phyloP scores from a whole-genome alignment of 306 rosid genomes.

The Mimosa bimucronata region DNA sequence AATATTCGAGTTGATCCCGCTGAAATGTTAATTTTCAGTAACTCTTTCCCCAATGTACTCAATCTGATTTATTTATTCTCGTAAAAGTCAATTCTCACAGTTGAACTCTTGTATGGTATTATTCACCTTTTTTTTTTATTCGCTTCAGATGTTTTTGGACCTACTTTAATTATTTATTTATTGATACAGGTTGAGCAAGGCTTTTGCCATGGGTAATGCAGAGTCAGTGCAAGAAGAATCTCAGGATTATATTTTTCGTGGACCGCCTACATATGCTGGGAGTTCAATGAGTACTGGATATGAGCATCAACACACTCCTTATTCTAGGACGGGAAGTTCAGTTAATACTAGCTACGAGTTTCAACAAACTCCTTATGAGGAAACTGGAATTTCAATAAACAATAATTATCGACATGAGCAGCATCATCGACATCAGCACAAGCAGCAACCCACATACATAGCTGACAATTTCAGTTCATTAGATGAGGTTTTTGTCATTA shows the following conservation, averaged over 20 bases:
- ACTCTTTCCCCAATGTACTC: not conserved
- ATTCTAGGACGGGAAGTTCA: slow-evolving; percentile 34
- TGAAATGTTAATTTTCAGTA: not conserved
- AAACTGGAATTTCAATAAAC: slow-evolving; percentile 39
- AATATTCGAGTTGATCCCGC: not conserved
- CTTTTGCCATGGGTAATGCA: slow-evolving; percentile 64
- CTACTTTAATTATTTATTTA: slow-evolving; percentile 11
- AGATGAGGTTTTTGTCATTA: slow-evolving; percentile 68
- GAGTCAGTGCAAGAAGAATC: slow-evolving; percentile 58
- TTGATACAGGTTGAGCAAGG: slow-evolving; percentile 40
- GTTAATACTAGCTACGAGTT: not conserved
- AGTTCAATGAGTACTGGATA: slow-evolving; percentile 28
- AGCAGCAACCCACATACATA: slow-evolving; percentile 47
- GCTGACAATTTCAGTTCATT: slow-evolving; percentile 78
- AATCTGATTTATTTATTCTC: not conserved
- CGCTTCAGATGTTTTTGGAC: not conserved
- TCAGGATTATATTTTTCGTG: slow-evolving; percentile 37
- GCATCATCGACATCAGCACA: slow-evolving; percentile 41
- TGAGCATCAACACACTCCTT: slow-evolving; percentile 8
- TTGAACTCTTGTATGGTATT: slow-evolving; percentile 2
- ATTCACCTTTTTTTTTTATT: not conserved
- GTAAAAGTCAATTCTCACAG: not conserved
- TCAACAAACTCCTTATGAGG: slow-evolving; percentile 27
- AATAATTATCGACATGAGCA: slow-evolving; percentile 36
- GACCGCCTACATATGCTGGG: slow-evolving; percentile 35